Percentiles rank a stretch among this genome's conserved stretches.
Conservation (phyloP, 441 rosid species). For the Lepidium campestre region DNA sequence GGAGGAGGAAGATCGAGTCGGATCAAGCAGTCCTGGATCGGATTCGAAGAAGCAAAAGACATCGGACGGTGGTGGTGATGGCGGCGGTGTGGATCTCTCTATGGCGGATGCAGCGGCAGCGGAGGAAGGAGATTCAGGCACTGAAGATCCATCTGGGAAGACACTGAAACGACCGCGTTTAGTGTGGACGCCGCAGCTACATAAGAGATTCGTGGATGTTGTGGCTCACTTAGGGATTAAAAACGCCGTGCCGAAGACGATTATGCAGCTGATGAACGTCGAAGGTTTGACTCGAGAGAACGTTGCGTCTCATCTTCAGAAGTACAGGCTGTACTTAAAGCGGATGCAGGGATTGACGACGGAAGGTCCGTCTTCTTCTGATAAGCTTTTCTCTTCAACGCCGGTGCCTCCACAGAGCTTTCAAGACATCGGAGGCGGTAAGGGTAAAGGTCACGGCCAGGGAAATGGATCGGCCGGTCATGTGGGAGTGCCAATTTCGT, state of each 20-base stretch:
- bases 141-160: constrained; percentile 51
- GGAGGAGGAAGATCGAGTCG: constrained; percentile 39
- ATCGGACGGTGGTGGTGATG: constrained; percentile 28
- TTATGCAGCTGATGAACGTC: constrained; percentile 98
- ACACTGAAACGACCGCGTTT: constrained; percentile 70
- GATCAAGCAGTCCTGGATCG: constrained; percentile 40
- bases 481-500: constrained; percentile 35
- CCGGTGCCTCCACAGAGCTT: constrained; percentile 66
- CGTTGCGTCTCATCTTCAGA: constrained; percentile 94
- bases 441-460: background rate
- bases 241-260: constrained; percentile 96
- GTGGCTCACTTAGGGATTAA: constrained; percentile 83
- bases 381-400: constrained; percentile 74
- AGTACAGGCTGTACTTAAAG: constrained; percentile 81
- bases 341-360: constrained; percentile 77
- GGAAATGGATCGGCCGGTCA: constrained; percentile 30
- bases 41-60: constrained; percentile 58
- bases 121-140: constrained; percentile 35
- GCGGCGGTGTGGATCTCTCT: constrained; percentile 41
- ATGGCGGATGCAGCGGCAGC: constrained; percentile 28
- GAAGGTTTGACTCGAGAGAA: constrained; percentile 92
- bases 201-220: constrained; percentile 94
- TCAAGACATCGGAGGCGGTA: constrained; percentile 35
- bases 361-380: constrained; percentile 66
- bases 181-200: constrained; percentile 98